Base-by-base conservation (phyloP, 805 yeast species). In the Saccharomycopsis fodiens region DNA sequence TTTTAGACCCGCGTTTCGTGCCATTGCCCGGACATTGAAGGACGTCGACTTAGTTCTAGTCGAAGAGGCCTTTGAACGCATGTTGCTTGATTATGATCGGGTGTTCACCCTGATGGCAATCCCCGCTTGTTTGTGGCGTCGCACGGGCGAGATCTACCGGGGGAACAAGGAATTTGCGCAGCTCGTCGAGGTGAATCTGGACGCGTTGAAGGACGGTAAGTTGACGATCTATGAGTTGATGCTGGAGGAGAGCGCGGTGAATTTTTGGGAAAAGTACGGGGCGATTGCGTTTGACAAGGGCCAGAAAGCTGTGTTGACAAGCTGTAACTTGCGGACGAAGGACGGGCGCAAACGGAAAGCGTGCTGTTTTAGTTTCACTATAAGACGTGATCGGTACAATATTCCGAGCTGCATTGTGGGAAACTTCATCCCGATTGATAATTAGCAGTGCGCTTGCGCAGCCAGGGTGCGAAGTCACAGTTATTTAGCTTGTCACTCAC, bases 31-130 rank as follows among this genome's bases (percentile, higher is more conserved):
- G 54, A 82, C 95, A 1, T 67, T 91, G 53, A 86, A 85, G 56
- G 97, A 89, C 61, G 85, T 88, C 7, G 97, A 91, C 62, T 69
- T 91, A 57, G 89, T 89, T 3, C 66, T 88, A 30, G 97, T 91
- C 3, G 97, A 91, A 57, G 97, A 91, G 62, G 82, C 83, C 46
- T 91, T 91, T 59, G 97, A 91, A 65, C 71, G 97, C 52, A 85
- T 91, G 95, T 65, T 91, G 38, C 67, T 91, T 43, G 96, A 91
- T 55, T 88, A 91, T 58, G 97, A 91, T 60, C 72, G 97, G 30
- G 96, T 91, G 3, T 91, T 91, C 65, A 88, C 97, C 0, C 83
- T 95, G 3, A 88, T 91, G 96, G 96, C 97, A 4, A 87, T 91
- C 50, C 97, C 97, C 1, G 96, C 97, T 1, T 91, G 97, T 64